phyloP scores from a whole-genome alignment of 352 stramenopile species.

The Globisporangium perplexum region DNA sequence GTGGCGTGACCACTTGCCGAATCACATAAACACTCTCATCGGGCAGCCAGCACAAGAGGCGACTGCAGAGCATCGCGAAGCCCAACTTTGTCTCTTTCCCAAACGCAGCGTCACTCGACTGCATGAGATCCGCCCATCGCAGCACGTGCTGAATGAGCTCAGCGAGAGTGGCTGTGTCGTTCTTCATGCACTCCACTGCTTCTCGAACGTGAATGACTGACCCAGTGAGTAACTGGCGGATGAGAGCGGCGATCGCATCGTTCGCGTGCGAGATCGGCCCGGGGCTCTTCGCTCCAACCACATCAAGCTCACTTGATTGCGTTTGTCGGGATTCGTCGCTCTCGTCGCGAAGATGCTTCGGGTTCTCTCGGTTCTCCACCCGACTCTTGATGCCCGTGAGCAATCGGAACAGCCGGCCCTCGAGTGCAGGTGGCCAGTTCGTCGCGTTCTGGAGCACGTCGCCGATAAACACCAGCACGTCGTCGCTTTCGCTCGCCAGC shows the following conservation, averaged over 20 bases:
- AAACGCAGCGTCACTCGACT: slow-evolving; percentile 19
- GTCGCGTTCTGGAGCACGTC: slow-evolving; percentile 32
- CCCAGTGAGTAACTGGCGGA: slow-evolving; percentile 23
- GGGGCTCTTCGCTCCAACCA: background rate
- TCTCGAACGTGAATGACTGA: slow-evolving; percentile 17
- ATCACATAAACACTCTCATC: slow-evolving; percentile 30
- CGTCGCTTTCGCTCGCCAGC: slow-evolving; percentile 18
- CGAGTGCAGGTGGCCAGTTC: slow-evolving; percentile 25
- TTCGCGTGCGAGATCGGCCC: slow-evolving; percentile 23
- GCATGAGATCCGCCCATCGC: slow-evolving; percentile 33
- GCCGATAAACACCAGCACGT: slow-evolving; percentile 20
- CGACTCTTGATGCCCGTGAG: slow-evolving; percentile 22
- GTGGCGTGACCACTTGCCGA: slow-evolving; percentile 1
- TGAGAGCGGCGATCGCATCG: slow-evolving; percentile 19
- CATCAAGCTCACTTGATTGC: background rate
- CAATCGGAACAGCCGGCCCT: slow-evolving; percentile 24
- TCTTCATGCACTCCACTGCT: slow-evolving; percentile 21
- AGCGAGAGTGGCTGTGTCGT: slow-evolving; percentile 5
- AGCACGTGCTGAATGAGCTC: slow-evolving; percentile 33
- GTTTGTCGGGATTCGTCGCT: background rate
- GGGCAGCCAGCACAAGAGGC: slow-evolving; percentile 43
- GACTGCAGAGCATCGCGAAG: slow-evolving; percentile 29
- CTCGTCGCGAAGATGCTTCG: background rate
- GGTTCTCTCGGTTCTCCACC: slow-evolving; percentile 2
- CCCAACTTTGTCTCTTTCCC: slow-evolving; percentile 37